Evolutionary conservation across 495 filamentous ascomycete species (phyloP).

Genomic region (Tuber umbilicatum): DNA sequence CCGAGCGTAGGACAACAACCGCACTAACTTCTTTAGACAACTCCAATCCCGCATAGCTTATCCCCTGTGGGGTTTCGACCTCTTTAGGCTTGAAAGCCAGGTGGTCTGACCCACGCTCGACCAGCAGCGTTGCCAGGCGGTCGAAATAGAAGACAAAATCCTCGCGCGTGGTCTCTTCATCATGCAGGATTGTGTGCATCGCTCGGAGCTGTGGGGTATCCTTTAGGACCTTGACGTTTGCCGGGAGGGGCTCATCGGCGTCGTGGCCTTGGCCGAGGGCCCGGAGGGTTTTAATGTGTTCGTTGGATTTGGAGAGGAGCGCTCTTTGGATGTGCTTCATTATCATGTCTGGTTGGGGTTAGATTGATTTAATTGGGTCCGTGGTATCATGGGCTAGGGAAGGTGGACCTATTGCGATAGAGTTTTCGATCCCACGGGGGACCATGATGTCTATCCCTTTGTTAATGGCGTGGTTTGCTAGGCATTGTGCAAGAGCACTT

Average conservation of each 20-base stretch:
- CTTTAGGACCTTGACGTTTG: constrained; percentile 63
- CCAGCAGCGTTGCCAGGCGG: constrained; percentile 69
- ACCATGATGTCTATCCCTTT: constrained; percentile 72
- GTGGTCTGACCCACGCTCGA: constrained; percentile 60
- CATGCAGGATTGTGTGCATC: constrained; percentile 85
- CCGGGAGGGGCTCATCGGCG: constrained; percentile 62
- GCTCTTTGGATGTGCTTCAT: constrained; percentile 79
- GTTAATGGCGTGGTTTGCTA: constrained; percentile 18
- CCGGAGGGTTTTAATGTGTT: constrained; percentile 68
- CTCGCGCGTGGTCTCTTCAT: constrained; percentile 69
- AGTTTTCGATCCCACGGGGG: constrained; percentile 86
- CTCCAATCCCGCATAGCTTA: constrained; percentile 60
- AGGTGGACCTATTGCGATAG: constrained; percentile 72
- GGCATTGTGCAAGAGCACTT: constrained; percentile 29
- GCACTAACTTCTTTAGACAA: constrained; percentile 68
- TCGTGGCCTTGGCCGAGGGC: constrained; percentile 60
- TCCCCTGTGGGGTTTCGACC: constrained; percentile 63
- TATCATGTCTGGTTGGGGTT: constrained; percentile 59
- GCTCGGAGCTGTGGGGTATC: constrained; percentile 70
- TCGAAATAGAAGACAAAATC: constrained; percentile 98
- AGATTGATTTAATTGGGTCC: constrained; percentile 28
- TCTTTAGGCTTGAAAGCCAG: constrained; percentile 53
- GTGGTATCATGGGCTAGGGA: background rate
- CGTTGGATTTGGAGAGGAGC: constrained; percentile 73
- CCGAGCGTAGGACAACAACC: constrained; percentile 80